phyloP scores from a whole-genome alignment of 768 basidiomycete genomes.

The Jaapia argillacea region DNA sequence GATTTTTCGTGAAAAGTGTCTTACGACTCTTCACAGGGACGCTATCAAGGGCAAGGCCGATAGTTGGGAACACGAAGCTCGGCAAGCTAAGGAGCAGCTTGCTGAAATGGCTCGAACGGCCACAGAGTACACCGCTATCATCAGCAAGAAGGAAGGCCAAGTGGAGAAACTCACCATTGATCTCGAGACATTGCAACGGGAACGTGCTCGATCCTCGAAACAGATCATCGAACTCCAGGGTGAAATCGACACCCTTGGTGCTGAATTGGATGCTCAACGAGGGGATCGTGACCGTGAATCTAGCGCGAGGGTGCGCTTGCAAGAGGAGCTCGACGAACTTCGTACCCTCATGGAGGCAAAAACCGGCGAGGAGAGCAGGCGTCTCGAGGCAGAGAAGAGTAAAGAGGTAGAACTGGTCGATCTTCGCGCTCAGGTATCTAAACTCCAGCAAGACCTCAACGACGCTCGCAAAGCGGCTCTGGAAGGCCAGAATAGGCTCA shows the following conservation, averaged over 20 bases:
- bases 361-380: constrained; percentile 74
- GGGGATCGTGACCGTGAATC: constrained; percentile 40
- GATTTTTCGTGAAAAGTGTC: constrained; percentile 1
- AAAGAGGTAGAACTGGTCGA: constrained; percentile 76
- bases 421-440: constrained; percentile 52
- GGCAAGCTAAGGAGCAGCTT: constrained; percentile 68
- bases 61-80: constrained; percentile 54
- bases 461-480: constrained; percentile 51
- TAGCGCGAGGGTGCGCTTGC: constrained; percentile 46
- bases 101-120: constrained; percentile 69
- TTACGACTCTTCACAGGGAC: constrained; percentile 36
- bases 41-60: constrained; percentile 48
- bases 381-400: constrained; percentile 77
- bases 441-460: constrained; percentile 57
- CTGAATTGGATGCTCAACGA: constrained; percentile 51
- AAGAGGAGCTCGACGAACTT: constrained; percentile 80
- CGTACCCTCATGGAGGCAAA: constrained; percentile 79
- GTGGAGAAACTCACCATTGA: constrained; percentile 45
- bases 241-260: constrained; percentile 53
- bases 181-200: constrained; percentile 40
- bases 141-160: constrained; percentile 71
- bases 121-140: constrained; percentile 63
- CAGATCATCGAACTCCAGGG: constrained; percentile 62
- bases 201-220: constrained; percentile 42
- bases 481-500: constrained; percentile 64